phyloP scores from a whole-genome alignment of 495 filamentous ascomycete genomes.

The Barbatosphaeria neglecta region DNA sequence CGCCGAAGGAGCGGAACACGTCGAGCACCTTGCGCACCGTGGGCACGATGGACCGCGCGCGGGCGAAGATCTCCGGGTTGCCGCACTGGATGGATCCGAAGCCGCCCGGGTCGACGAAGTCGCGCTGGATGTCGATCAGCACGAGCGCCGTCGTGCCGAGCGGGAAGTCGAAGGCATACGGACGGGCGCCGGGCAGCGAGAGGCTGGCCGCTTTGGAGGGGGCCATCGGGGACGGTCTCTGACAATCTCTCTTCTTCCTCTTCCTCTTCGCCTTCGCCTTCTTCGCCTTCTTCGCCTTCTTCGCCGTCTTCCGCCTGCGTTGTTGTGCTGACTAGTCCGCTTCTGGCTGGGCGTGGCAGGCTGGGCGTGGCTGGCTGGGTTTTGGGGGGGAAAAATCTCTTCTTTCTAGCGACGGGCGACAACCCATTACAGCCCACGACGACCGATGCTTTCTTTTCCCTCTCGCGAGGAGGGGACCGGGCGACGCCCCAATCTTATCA shows the following conservation, averaged over 20 bases:
- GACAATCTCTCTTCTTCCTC: not conserved
- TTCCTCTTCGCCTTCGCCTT: not conserved
- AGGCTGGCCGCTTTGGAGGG: constrained; percentile 6
- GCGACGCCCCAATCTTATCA: too few species aligned
- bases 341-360: too few species aligned
- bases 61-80: constrained; percentile 21
- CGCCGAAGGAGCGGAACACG: constrained; percentile 43
- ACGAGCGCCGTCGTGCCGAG: constrained; percentile 38
- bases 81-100: constrained; percentile 24
- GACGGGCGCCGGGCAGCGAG: constrained; percentile 23
- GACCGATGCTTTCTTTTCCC: too few species aligned
- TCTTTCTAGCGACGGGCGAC: too few species aligned
- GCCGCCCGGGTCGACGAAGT: constrained; percentile 37
- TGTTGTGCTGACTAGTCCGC: not conserved
- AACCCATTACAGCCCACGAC: too few species aligned
- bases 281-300: not conserved
- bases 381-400: too few species aligned
- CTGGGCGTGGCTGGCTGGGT: too few species aligned
- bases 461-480: too few species aligned
- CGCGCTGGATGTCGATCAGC: constrained; percentile 48
- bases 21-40: constrained; percentile 36
- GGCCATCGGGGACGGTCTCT: constrained; percentile 8
- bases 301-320: not conserved
- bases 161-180: constrained; percentile 26
- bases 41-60: constrained; percentile 27